Evolutionary conservation across 2,329 filamentous ascomycete genomes (phyloP), one percentile per base, ranked within the genome.

Genomic region (Paracamarosporium sp.): DNA sequence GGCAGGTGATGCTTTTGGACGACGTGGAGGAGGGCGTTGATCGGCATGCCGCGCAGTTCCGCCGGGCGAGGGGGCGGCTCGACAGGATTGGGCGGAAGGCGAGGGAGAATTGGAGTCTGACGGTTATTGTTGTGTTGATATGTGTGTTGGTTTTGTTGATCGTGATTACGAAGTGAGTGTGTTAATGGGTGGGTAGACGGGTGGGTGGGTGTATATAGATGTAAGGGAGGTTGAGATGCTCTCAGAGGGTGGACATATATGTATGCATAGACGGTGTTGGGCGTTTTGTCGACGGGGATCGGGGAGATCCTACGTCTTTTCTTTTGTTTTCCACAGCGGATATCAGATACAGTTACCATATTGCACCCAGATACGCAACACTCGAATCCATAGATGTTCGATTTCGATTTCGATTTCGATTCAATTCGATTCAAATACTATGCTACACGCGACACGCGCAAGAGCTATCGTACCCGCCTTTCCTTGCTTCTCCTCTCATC

Each of bases 41-140:
- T 74, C 82, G 93, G 56, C 93, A 98, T 78, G 86, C 90, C 74
- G 82, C 82, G 25, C 87, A 91, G 48, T 81, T 99, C 50, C 87
- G 93, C 64, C 83, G 91, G 9, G 95, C 94, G 30, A 85, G 87
- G 67, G 86, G 85, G 64, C 83, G 89, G 65, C 80, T 99, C 60
- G 88, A 89, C 38, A 85, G 84, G 63, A 87, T 98, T 58, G 86
- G 90, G 11, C 81, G 88, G 64, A 88, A 88, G 61, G 92, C 92
- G 2, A 87, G 87, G 68, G 92, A 96, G 72, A 95, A 94, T 76
- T 92, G 90, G 86, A 93, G 94, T 79, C 88, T 95, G 88, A 89
- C 89, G 27, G 91, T 96, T 57, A 87, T 97, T 64, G 85, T 89
- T 17, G 79, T 85, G 13, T 79, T 97, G 73, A 95, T 97, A 66